Evolutionary conservation across 306 rosid genomes (phyloP).

Genomic region (Glycine tomentella): DNA sequence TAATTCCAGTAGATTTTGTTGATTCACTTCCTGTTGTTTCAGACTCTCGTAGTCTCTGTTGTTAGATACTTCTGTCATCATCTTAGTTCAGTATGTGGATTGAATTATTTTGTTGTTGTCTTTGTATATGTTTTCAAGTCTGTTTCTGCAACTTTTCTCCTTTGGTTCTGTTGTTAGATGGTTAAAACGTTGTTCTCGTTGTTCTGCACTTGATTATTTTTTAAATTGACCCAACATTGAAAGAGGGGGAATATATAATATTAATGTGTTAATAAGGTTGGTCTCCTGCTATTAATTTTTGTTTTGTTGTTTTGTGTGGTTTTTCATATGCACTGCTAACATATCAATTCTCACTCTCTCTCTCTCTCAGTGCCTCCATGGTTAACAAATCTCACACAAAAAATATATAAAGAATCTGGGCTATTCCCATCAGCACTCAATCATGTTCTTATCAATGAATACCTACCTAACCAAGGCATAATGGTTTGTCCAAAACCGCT

Average conservation of each 20-base stretch:
- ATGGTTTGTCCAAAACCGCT: conserved; percentile 63
- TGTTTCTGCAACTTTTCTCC: conserved; percentile 18
- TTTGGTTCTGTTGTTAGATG: too few relatives aligned
- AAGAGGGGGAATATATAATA: conserved; percentile 5
- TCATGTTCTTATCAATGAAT: conserved; percentile 93
- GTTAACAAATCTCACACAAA: conserved; percentile 74
- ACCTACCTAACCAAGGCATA: conserved; percentile 88
- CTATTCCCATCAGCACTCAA: conserved; percentile 78
- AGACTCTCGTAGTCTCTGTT: not conserved
- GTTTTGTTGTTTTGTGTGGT: too few relatives aligned
- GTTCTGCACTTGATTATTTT: conserved; percentile 12
- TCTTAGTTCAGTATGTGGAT: not conserved
- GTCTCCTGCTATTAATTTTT: conserved; percentile 1
- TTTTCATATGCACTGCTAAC: conserved; percentile 26
- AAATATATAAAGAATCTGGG: conserved; percentile 64
- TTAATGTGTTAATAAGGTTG: not conserved
- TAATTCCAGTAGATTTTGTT: conserved; percentile 28
- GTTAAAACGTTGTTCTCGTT: not conserved
- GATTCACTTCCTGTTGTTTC: conserved; percentile 7
- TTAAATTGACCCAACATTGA: not conserved
- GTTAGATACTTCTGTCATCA: not conserved
- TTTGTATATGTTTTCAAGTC: not conserved
- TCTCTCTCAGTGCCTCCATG: conserved; percentile 76
- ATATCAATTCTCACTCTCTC: conserved; percentile 15
- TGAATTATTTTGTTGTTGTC: not conserved